Conservation (phyloP, 139 green algal species). For the Volvox africanus region DNA sequence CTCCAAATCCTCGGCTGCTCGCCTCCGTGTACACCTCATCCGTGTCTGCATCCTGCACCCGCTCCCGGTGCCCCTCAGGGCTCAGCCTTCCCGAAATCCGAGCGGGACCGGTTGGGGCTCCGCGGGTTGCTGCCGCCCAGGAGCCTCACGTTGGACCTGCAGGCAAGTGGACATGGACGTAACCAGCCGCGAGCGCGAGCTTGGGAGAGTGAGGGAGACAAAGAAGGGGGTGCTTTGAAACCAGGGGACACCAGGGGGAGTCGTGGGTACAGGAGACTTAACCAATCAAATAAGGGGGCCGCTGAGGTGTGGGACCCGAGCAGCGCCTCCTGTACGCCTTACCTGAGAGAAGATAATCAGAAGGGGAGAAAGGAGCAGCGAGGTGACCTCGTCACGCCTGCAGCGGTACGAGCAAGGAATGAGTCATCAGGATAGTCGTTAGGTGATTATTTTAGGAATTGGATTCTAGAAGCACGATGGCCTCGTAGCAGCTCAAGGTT, state of each 20-base stretch:
- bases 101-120: constrained; percentile 91
- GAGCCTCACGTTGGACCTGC: constrained; percentile 70
- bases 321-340: no score
- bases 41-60: not conserved
- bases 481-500: no score
- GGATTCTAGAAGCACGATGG: no score
- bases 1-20: no score
- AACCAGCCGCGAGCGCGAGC: no score
- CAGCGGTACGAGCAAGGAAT: no score
- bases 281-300: no score
- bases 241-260: not conserved
- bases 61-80: constrained; percentile 63
- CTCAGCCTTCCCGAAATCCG: constrained; percentile 82
- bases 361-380: not conserved
- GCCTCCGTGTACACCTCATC: not conserved
- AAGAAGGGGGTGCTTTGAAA: no score
- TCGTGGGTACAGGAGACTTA: not conserved
- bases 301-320: no score
- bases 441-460: no score
- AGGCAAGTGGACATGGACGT: constrained; percentile 57
- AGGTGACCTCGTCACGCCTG: no score
- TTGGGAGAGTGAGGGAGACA: not conserved
- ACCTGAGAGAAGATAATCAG: not conserved
- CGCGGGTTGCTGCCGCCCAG: constrained; percentile 89
- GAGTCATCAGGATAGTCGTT: no score